Evolutionary conservation across 2,329 filamentous ascomycete genomes (phyloP).

Genomic region (Aspergillus phoenicis): DNA sequence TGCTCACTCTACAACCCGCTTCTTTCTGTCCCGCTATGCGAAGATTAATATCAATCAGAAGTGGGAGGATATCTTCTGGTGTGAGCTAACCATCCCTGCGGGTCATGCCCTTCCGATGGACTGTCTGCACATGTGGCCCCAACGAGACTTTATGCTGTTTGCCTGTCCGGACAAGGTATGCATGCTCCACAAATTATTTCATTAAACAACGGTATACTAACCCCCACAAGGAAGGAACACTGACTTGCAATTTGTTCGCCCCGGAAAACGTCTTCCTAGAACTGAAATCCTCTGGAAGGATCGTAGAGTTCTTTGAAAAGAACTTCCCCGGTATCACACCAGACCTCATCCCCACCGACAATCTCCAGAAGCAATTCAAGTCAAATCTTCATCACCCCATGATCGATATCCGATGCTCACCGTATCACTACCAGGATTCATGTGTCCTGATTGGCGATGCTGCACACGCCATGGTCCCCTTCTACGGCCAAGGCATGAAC

Average conservation of each 20-base stretch:
- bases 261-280: not conserved
- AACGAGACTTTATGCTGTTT: not conserved
- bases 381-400: not conserved
- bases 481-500: not conserved
- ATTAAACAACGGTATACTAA: not conserved
- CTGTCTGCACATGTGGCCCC: not conserved
- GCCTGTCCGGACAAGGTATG: not conserved
- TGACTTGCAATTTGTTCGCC: not conserved
- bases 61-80: not conserved
- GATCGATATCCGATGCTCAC: not conserved
- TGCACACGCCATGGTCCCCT: not conserved
- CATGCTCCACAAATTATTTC: not conserved
- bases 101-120: not conserved
- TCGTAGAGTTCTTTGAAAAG: not conserved
- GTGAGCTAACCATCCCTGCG: not conserved
- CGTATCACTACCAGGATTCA: not conserved
- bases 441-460: not conserved
- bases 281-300: not conserved
- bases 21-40: not conserved
- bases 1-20: not conserved
- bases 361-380: not conserved
- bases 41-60: not conserved
- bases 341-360: not conserved
- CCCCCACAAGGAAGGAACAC: not conserved
- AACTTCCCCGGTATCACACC: not conserved